These are phyloP conservation scores for Byssochlamys sp. DNA, from an alignment of 2,329 filamentous ascomycete genomes.

Conservation along the genomic window DNA sequence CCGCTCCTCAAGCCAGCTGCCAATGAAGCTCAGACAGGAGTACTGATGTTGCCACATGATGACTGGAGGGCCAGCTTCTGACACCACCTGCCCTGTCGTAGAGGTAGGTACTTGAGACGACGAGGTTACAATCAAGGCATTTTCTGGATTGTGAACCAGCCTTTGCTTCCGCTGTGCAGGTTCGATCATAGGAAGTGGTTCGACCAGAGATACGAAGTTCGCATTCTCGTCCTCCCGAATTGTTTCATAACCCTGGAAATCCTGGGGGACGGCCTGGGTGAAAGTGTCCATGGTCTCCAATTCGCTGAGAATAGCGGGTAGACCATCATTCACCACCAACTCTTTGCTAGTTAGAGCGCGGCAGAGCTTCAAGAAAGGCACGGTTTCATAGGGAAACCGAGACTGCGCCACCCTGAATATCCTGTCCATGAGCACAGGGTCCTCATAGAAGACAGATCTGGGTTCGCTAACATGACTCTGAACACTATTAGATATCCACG, in stretches of 20 bases:
- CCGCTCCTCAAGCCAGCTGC: slow-evolving; percentile 52
- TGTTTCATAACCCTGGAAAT: slow-evolving; percentile 66
- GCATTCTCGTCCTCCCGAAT: slow-evolving; percentile 77
- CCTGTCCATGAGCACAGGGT: slow-evolving; percentile 47
- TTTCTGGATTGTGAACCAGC: slow-evolving; percentile 14
- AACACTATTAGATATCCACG: slow-evolving; percentile 10
- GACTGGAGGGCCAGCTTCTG: slow-evolving; percentile 65
- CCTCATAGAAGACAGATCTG: slow-evolving; percentile 46
- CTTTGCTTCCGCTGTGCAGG: slow-evolving; percentile 16
- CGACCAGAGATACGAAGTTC: slow-evolving; percentile 61
- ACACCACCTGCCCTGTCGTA: slow-evolving; percentile 53
- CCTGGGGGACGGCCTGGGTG: slow-evolving; percentile 63
- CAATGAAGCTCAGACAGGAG: slow-evolving; percentile 69
- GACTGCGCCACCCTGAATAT: slow-evolving; percentile 60
- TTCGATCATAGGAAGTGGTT: slow-evolving; percentile 44
- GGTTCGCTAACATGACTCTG: slow-evolving; percentile 25
- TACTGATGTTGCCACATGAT: slow-evolving; percentile 66
- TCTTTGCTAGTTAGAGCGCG: slow-evolving; percentile 50
- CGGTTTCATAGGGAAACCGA: slow-evolving; percentile 76
- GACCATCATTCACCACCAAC: slow-evolving; percentile 37
- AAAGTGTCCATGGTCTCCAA: slow-evolving; percentile 63
- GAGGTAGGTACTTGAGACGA: slow-evolving; percentile 29
- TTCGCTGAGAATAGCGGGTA: slow-evolving; percentile 49
- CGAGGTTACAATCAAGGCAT: slow-evolving; percentile 26
- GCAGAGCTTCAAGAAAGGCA: slow-evolving; percentile 66